These are phyloP conservation scores for Apiospora sp. DNA, from an alignment of 2,329 filamentous ascomycete species.

Conservation along the genomic window DNA sequence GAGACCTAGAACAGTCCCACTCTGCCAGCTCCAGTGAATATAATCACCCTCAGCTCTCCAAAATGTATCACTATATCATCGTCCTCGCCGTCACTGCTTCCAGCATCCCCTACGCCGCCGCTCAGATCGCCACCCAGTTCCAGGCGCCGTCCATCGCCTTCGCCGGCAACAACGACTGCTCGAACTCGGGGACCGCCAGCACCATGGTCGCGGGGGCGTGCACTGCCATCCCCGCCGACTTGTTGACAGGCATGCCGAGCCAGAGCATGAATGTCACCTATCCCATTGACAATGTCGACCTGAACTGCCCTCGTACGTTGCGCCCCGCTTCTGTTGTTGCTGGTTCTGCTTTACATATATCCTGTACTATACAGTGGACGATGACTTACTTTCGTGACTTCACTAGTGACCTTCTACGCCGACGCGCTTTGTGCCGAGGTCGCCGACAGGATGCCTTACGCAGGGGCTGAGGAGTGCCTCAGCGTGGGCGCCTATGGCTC, in stretches of 20 bases:
- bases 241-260: not conserved
- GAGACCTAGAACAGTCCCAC: no score
- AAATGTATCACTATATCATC: constrained; percentile 9
- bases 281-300: not conserved
- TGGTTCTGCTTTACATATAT: not conserved
- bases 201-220: not conserved
- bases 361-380: not conserved
- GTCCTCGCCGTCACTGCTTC: not conserved
- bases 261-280: constrained; percentile 11
- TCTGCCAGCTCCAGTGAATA: no score
- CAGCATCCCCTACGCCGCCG: not conserved
- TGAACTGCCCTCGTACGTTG: constrained; percentile 8
- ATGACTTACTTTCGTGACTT: not conserved
- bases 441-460: not conserved
- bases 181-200: not conserved
- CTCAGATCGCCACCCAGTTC: constrained; percentile 16
- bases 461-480: not conserved
- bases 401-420: constrained; percentile 6
- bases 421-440: not conserved
- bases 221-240: not conserved
- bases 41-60: not conserved
- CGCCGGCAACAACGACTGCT: not conserved
- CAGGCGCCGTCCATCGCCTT: not conserved
- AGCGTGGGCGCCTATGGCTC: constrained; percentile 1
- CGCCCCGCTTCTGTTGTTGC: not conserved